Percentiles rank a stretch among this genome's conserved stretches.
These are phyloP conservation scores for Monotropa hypopitys DNA, from an alignment of 179 eudicot species.

Conservation along the genomic window DNA sequence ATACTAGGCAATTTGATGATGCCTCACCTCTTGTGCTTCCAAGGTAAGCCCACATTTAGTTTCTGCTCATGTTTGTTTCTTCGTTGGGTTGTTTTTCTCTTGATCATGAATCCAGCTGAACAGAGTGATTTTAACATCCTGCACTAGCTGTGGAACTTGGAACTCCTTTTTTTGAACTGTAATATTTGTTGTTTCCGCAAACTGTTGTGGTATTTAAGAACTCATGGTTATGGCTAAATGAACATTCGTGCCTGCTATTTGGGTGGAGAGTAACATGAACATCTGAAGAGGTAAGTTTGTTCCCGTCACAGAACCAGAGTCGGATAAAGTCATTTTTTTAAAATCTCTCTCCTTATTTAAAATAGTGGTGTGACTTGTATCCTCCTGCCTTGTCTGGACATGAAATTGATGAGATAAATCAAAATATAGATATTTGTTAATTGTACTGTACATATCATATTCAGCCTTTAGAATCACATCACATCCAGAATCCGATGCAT, in stretches of 20 bases:
- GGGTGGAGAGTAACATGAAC: too few relatives aligned
- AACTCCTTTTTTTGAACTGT: neutral
- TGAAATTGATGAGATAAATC: too few relatives aligned
- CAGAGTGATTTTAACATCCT: neutral
- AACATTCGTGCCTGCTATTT: neutral
- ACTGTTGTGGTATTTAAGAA: neutral
- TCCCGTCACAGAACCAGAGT: too few relatives aligned
- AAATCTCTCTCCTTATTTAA: too few relatives aligned
- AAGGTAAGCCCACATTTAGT: neutral
- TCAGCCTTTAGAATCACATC: too few relatives aligned
- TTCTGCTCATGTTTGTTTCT: neutral
- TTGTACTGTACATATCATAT: too few relatives aligned
- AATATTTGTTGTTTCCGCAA: neutral
- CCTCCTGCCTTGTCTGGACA: too few relatives aligned
- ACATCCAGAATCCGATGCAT: too few relatives aligned
- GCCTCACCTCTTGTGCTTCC: neutral
- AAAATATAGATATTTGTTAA: too few relatives aligned
- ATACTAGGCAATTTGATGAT: conserved; percentile 5
- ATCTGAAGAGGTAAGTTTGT: too few relatives aligned
- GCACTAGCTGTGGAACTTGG: neutral
- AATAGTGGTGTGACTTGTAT: too few relatives aligned
- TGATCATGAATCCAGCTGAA: neutral
- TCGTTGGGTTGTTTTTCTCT: neutral
- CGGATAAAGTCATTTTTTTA: too few relatives aligned
- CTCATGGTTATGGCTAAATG: neutral